Percentiles rank a stretch among this genome's conserved stretches.
Evolutionary conservation across 2,329 filamentous ascomycete species (phyloP).

Genomic region (Fusarium solani-melongenae): DNA sequence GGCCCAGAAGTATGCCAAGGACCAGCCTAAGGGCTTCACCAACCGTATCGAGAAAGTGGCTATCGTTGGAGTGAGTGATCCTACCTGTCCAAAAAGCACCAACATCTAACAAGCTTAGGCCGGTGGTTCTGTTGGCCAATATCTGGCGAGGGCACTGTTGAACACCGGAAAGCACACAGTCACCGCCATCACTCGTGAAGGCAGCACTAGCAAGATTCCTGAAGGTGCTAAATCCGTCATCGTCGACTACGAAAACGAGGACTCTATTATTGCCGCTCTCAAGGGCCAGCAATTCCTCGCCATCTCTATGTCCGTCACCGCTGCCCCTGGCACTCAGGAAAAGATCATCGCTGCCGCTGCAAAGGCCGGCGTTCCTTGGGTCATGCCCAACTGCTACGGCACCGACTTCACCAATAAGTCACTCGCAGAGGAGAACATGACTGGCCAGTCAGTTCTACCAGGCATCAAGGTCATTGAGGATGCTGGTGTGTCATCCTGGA

Average conservation of each 20-base stretch:
- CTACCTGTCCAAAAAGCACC: fast-evolving
- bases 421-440: slow-evolving; percentile 50
- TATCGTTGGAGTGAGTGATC: slow-evolving; percentile 58
- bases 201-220: slow-evolving; percentile 56
- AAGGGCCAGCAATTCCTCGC: slow-evolving; percentile 66
- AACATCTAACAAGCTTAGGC: slow-evolving; percentile 47
- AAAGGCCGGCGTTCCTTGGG: slow-evolving; percentile 63
- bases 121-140: slow-evolving; percentile 53
- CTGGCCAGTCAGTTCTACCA: slow-evolving; percentile 38
- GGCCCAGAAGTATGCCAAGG: slow-evolving; percentile 46
- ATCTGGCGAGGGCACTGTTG: slow-evolving; percentile 55
- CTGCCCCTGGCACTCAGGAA: slow-evolving; percentile 57
- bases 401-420: slow-evolving; percentile 52
- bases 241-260: slow-evolving; percentile 58
- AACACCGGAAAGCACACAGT: slow-evolving; percentile 61
- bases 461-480: slow-evolving; percentile 53
- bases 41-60: slow-evolving; percentile 58
- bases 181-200: slow-evolving; percentile 61
- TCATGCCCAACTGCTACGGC: slow-evolving; percentile 66
- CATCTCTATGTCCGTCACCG: slow-evolving; percentile 61
- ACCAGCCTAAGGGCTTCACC: slow-evolving; percentile 50
- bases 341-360: slow-evolving; percentile 66
- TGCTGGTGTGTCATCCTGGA: slow-evolving; percentile 54
- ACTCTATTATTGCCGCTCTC: slow-evolving; percentile 61
- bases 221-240: slow-evolving; percentile 53